Percentiles rank a stretch among this genome's conserved stretches.
These are phyloP conservation scores for Plectosphaerella plurivora DNA, from an alignment of 2,329 filamentous ascomycete species.

Conservation along the genomic window DNA sequence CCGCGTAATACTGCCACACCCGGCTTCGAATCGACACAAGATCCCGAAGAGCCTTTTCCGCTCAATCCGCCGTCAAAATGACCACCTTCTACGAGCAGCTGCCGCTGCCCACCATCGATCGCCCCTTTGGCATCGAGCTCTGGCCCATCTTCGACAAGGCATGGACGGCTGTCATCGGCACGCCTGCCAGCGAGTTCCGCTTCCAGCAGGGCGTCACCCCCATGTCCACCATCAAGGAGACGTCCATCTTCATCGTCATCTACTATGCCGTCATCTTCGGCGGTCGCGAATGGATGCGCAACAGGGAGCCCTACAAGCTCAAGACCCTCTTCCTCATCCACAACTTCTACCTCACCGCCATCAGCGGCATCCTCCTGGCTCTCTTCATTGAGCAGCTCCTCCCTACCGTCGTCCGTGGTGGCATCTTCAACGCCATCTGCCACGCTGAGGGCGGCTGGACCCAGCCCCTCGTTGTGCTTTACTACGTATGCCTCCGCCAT, in stretches of 20 bases:
- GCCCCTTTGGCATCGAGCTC: constrained; percentile 83
- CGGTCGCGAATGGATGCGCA: constrained; percentile 87
- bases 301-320: constrained; percentile 78
- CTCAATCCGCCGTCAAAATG: constrained; percentile 20
- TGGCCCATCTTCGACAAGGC: constrained; percentile 94
- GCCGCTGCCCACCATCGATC: constrained; percentile 77
- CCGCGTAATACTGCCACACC: too few relatives aligned
- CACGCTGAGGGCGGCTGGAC: constrained; percentile 83
- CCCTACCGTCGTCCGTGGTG: constrained; percentile 73
- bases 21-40: neutral
- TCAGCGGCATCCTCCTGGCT: constrained; percentile 74
- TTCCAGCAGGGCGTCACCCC: constrained; percentile 80
- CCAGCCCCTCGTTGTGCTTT: constrained; percentile 84
- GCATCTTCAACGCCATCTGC: constrained; percentile 89
- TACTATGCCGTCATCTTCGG: constrained; percentile 96
- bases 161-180: constrained; percentile 73
- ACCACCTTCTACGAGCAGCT: constrained; percentile 49
- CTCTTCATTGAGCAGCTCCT: constrained; percentile 91
- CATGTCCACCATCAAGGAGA: constrained; percentile 85
- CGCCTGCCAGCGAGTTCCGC: constrained; percentile 78
- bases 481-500: constrained; percentile 69
- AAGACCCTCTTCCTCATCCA: constrained; percentile 90
- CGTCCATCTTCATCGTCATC: constrained; percentile 71
- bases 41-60: neutral
- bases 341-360: constrained; percentile 88